Evolutionary conservation across 192 early-diverging fungal genomes (phyloP).

Genomic region (Podila verticillata): DNA sequence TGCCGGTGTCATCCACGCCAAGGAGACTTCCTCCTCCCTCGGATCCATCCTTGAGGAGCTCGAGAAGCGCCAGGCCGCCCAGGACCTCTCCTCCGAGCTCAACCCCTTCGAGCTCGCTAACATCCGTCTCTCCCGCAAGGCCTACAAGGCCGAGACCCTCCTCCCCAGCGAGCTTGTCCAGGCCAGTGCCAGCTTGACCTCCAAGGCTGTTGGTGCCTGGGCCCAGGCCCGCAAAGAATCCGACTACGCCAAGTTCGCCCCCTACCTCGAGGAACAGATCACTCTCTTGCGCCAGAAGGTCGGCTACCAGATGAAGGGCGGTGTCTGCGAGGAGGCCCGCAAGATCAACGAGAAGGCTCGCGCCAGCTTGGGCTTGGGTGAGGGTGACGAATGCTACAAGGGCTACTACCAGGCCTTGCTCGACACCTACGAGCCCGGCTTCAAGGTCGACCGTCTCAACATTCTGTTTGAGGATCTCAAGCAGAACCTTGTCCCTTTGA

Average conservation of each 20-base stretch:
- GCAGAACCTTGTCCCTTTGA: conserved; percentile 50
- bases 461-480: conserved; percentile 44
- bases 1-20: conserved; percentile 43
- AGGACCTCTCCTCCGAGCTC: conserved; percentile 30
- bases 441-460: conserved; percentile 50
- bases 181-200: conserved; percentile 20
- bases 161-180: conserved; percentile 34
- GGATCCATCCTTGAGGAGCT: conserved; percentile 46
- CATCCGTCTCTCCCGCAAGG: conserved; percentile 26
- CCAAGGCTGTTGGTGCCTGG: conserved; percentile 41
- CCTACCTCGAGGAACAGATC: conserved; percentile 42
- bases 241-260: conserved; percentile 48
- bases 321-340: conserved; percentile 46
- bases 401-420: conserved; percentile 52
- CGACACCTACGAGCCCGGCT: conserved; percentile 46
- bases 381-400: conserved; percentile 44
- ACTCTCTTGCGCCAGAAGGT: conserved; percentile 37
- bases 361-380: conserved; percentile 26
- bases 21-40: conserved; percentile 25
- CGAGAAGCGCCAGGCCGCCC: conserved; percentile 11
- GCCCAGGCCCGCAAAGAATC: conserved; percentile 47
- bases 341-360: conserved; percentile 52
- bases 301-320: conserved; percentile 29
- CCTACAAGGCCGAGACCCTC: conserved; percentile 31
- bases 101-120: conserved; percentile 46